Percentiles rank a stretch among this genome's conserved stretches.
These are phyloP conservation scores for Botrytis paeoniae DNA, from an alignment of 2,329 filamentous ascomycete genomes.

Conservation along the genomic window DNA sequence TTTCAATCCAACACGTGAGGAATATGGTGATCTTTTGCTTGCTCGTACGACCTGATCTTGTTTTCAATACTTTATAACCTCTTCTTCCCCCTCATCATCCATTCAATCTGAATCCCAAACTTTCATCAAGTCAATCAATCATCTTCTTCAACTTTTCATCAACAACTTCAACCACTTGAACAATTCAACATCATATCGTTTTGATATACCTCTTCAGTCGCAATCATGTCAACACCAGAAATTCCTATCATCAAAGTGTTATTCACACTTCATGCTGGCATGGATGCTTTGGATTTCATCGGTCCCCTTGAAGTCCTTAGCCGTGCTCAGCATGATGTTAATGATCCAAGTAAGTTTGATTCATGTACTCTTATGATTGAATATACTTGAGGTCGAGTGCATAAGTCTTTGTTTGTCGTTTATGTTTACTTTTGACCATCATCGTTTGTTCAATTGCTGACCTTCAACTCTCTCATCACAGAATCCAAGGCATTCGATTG, in stretches of 20 bases:
- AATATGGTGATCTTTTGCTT: conserved; percentile 12
- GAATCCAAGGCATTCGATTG: conserved; percentile 34
- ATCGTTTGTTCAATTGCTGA: neutral
- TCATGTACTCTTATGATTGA: conserved; percentile 9
- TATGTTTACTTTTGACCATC: conserved; percentile 4
- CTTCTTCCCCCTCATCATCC: neutral
- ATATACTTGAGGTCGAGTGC: neutral
- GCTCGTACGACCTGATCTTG: conserved; percentile 10
- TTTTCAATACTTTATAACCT: neutral
- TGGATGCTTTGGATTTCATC: conserved; percentile 55
- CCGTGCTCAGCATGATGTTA: conserved; percentile 51
- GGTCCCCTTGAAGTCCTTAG: conserved; percentile 57
- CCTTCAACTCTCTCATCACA: conserved; percentile 17
- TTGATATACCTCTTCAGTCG: conserved; percentile 11
- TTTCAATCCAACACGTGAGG: conserved; percentile 17
- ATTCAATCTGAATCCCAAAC: neutral
- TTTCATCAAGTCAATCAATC: conserved; percentile 3
- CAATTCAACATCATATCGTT: neutral
- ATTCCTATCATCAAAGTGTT: conserved; percentile 53
- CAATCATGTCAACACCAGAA: conserved; percentile 37
- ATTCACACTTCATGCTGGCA: conserved; percentile 52
- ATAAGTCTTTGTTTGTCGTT: neutral
- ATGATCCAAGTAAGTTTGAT: conserved; percentile 46
- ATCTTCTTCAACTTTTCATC: neutral
- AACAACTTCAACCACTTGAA: neutral